Evolutionary conservation across 2,329 filamentous ascomycete genomes (phyloP), one percentile per base, ranked within the genome.

Genomic region (Penicillium sclerotiorum): DNA sequence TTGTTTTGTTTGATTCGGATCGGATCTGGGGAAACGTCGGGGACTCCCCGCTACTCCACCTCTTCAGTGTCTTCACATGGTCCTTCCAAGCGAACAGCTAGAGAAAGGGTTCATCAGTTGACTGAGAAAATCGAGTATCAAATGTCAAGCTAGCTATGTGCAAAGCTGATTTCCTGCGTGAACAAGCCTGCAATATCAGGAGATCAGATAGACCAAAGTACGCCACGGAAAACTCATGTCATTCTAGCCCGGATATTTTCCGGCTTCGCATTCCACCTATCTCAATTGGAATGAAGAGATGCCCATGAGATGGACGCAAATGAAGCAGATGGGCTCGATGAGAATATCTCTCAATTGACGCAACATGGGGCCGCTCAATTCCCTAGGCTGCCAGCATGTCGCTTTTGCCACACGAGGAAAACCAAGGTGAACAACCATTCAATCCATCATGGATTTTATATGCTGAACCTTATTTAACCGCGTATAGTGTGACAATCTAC

Each of bases 401-500:
- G 55, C 15, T 56, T 52, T 12, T 62, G 59, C 27, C 56, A 62
- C 32, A 45, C 56, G n/a, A 53, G 55, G 35, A 62, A 60, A 47
- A 44, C 45, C 28, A 62, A 60, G 56, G 56, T 59, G 12, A 3
- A 22, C 37, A 15, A 13, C n/a, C 8, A n/a, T 12, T 9, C n/a
- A 36, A 9, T 9, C 8, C 15, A 18, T n/a, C 17, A 23, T 12
- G 20, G 11, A 18, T 6, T 33, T 15, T 9, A 23, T 8, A 38
- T 13, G 6, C 13, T 20, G 11, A 17, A 6, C 9, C 9, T 41
- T 35, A 44, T 13, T 8, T n/a, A 8, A 33, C 22, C 3, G 11
- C 2, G 23, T 13, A 9, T 25, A 61, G 56, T 70, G 67, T 35
- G 67, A 70, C 42, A 66, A 61, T 45, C 49, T 42, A 22, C 53